Percentiles rank a stretch among this genome's conserved stretches.
These are phyloP conservation scores for Agastache rugosa DNA, from an alignment of 257 asterid genomes.

Conservation along the genomic window DNA sequence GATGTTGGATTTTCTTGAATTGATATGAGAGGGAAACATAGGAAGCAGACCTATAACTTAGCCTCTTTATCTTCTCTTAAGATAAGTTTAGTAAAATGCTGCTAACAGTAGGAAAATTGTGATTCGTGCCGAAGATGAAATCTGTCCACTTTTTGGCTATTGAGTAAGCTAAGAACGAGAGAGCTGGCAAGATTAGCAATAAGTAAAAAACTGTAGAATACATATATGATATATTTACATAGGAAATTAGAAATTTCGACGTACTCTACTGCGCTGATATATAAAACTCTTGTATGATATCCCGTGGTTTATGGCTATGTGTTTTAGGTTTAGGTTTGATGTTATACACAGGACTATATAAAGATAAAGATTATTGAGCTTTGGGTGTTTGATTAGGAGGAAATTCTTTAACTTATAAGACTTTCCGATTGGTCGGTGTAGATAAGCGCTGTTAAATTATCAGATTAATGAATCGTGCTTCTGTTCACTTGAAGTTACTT, in stretches of 20 bases:
- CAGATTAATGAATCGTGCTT: not conserved
- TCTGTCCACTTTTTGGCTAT: not conserved
- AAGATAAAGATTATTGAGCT: not conserved
- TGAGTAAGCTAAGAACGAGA: no score
- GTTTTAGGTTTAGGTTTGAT: not conserved
- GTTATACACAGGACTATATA: not conserved
- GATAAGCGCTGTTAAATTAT: not conserved
- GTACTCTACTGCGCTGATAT: not conserved
- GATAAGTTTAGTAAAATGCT: not conserved
- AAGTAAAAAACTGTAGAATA: not conserved
- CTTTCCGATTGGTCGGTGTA: not conserved
- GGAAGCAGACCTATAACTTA: not conserved
- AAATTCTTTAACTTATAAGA: not conserved
- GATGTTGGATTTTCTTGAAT: not conserved
- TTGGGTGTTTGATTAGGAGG: conserved; percentile 7
- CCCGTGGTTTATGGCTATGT: not conserved
- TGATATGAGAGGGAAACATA: not conserved
- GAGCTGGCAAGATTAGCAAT: not conserved
- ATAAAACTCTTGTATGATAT: not conserved
- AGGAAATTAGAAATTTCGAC: not conserved
- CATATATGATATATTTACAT: not conserved
- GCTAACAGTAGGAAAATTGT: not conserved
- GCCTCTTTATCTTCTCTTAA: not conserved
- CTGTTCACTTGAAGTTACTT: not conserved
- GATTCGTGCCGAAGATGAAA: not conserved